Evolutionary conservation across 441 rosid species (phyloP).

Genomic region (Aleurites moluccanus): DNA sequence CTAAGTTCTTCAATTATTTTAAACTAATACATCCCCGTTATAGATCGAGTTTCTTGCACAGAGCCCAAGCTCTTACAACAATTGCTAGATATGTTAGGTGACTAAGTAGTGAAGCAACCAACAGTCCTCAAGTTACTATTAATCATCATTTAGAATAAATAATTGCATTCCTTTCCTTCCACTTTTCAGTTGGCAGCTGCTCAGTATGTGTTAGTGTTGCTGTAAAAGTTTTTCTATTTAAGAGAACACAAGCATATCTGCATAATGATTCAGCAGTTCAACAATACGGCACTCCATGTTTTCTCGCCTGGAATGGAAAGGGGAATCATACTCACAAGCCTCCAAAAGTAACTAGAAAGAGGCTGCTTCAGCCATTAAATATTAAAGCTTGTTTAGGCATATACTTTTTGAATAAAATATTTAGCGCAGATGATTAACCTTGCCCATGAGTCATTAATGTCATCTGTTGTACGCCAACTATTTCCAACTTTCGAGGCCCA

Average conservation of each 20-base stretch:
- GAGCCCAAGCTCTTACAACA: neutral
- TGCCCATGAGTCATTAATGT: constrained; percentile 93
- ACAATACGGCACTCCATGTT: neutral
- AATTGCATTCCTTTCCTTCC: neutral
- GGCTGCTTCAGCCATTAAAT: neutral
- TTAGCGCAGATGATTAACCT: constrained; percentile 54
- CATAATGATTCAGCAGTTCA: constrained; percentile 3
- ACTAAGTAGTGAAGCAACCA: neutral
- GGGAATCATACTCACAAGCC: neutral
- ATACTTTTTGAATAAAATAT: neutral
- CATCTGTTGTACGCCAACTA: constrained; percentile 98
- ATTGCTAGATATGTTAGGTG: neutral
- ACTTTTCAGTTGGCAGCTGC: no score
- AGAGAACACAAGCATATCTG: neutral
- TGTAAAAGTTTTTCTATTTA: neutral
- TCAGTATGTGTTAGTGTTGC: neutral
- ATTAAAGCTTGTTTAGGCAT: constrained; percentile 1
- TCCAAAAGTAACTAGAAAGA: neutral
- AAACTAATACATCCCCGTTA: neutral
- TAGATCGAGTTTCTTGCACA: neutral
- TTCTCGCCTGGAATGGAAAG: neutral
- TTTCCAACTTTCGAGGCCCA: constrained; percentile 95
- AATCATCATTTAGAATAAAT: neutral
- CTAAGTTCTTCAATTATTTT: neutral
- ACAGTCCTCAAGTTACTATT: neutral